phyloP scores from a whole-genome alignment of 208 protist genomes.

The Acanthamoeba triangularis region DNA sequence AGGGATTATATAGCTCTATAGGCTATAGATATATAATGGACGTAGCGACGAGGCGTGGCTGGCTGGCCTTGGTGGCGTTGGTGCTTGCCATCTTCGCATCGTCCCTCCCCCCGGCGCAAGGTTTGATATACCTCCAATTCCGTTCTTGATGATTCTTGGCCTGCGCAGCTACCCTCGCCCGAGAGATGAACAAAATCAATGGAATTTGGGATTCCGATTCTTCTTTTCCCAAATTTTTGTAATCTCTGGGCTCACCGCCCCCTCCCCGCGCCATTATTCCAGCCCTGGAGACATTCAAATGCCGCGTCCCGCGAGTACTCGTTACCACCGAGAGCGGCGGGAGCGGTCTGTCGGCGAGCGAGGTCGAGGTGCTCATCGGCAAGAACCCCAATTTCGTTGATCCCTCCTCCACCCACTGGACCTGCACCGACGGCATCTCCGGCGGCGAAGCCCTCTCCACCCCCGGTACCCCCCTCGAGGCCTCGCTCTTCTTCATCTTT shows the following conservation, averaged over 20 bases:
- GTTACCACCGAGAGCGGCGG: not conserved
- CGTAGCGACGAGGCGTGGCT: not conserved
- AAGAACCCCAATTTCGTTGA: conserved; percentile 60
- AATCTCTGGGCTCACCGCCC: too few relatives aligned
- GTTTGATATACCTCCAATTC: not conserved
- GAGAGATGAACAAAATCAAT: not conserved
- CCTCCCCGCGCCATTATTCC: too few relatives aligned
- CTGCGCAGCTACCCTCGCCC: too few relatives aligned
- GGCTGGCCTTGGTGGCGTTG: not conserved
- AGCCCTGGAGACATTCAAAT: conserved; percentile 42
- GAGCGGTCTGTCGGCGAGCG: not conserved
- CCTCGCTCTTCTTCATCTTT: not conserved
- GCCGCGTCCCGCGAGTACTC: not conserved
- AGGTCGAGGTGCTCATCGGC: not conserved
- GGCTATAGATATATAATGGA: not conserved
- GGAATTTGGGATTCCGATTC: too few relatives aligned
- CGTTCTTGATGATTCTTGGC: too few relatives aligned
- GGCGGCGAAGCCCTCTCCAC: conserved; percentile 16
- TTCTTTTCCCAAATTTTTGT: too few relatives aligned
- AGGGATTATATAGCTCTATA: too few relatives aligned
- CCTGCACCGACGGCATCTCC: conserved; percentile 8
- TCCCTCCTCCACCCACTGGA: conserved; percentile 26
- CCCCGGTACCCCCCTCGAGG: not conserved
- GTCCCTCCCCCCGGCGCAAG: not conserved
- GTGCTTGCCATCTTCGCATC: not conserved